Evolutionary conservation across 2,329 filamentous ascomycete species (phyloP).

Genomic region (Fusarium heterosporum): DNA sequence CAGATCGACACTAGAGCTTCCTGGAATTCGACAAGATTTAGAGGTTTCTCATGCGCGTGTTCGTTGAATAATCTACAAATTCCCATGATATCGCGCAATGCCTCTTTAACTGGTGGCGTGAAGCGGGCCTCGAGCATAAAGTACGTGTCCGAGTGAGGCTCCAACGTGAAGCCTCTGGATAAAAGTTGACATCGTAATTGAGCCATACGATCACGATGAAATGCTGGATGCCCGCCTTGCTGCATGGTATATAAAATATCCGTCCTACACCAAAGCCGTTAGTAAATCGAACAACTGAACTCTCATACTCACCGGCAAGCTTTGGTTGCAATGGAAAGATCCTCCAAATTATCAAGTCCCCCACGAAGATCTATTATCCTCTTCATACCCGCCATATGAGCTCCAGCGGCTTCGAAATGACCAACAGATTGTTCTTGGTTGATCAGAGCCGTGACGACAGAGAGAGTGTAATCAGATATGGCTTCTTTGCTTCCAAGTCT

Average conservation of each 20-base stretch:
- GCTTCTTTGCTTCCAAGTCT: neutral
- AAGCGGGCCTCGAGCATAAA: fast-evolving
- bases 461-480: neutral
- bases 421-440: conserved; percentile 5
- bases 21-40: conserved; percentile 8
- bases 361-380: conserved; percentile 12
- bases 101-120: fast-evolving
- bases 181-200: fast-evolving
- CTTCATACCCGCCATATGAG: conserved; percentile 1
- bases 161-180: neutral
- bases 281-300: fast-evolving
- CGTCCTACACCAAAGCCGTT: neutral
- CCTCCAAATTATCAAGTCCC: neutral
- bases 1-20: neutral
- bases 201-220: neutral
- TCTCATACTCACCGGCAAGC: neutral
- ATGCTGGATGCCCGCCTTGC: neutral
- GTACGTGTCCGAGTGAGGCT: fast-evolving
- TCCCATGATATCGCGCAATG: neutral
- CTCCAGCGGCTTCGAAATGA: conserved; percentile 3
- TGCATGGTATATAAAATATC: conserved; percentile 17
- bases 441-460: conserved; percentile 7
- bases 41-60: neutral
- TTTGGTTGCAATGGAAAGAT: neutral
- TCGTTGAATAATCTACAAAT: conserved; percentile 9